Evolutionary conservation across 257 asterid species (phyloP), one percentile per base, ranked within the genome.

Genomic region (Scutellaria minor): DNA sequence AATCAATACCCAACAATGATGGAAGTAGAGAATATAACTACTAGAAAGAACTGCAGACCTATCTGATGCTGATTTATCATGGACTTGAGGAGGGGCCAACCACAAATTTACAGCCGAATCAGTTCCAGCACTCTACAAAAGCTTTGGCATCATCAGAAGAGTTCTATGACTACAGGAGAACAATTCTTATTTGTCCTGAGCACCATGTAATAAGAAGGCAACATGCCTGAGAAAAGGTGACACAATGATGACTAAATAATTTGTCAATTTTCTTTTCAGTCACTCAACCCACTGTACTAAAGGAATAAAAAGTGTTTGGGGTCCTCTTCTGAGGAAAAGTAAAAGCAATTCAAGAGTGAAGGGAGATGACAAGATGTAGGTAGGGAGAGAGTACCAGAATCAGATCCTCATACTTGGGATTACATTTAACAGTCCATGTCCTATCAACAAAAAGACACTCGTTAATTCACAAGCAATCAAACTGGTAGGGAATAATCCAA

Each of bases 391-490:
- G 82, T 79, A 94, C 98, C 98, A 95, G 88, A 79, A 95, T 90
- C 72, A 95, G 72, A 85, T 90, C 97, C 68, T 90, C 96, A 74
- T 83, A 84, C 79, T 83, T 93, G 5, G 99, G 99, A 84, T 92
- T 95, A 64, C 97, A 95, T 76, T 89, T 90, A 35, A 92, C 98
- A 53, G 88, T 81, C 98, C 99, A 95, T 57, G 99, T 85, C 99
- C 99, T 95, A 81, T 73, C 65, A 83, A 79, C 78, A 83, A 71
- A n/a, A 80, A 68, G 58, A 76, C 40, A 65, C 59, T 35, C 18
- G 45, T 77, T 54, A 70, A 9, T 55, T 20, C 27, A 48, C 71
- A 72, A 44, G 65, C 53, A 56, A 64, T 60, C 55, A 41, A 51
- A 52, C 45, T 37, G 54, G 56, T 45, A 10, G 68, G 12, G 18